Conservation (phyloP, 768 basidiomycete species). For the Leucogyrophana mollusca region DNA sequence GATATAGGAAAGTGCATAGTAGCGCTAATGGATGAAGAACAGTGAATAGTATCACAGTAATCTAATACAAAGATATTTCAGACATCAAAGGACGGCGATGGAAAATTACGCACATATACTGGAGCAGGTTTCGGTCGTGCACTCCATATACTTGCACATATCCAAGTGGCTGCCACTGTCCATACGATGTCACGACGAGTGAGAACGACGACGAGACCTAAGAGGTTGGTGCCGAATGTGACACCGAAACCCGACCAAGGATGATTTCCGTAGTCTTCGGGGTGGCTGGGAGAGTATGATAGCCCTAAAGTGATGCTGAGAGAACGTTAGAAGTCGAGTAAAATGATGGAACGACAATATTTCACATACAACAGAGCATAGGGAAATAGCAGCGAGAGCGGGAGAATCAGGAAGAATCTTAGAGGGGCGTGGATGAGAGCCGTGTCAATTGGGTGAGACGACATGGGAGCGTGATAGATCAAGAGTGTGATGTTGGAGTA, state of each 20-base stretch:
- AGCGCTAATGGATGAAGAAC: conserved; percentile 63
- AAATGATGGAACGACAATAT: neutral
- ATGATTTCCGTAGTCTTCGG: conserved; percentile 54
- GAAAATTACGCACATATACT: conserved; percentile 52
- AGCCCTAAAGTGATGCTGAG: conserved; percentile 70
- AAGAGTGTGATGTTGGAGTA: conserved; percentile 81
- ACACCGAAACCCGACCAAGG: conserved; percentile 75
- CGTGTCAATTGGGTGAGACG: conserved; percentile 66
- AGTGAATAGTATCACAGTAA: conserved; percentile 62
- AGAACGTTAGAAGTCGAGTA: neutral
- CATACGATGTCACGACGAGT: conserved; percentile 70
- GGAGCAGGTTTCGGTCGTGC: conserved; percentile 59
- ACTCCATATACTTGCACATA: conserved; percentile 64
- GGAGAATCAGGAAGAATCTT: conserved; percentile 63
- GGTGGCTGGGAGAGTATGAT: conserved; percentile 47
- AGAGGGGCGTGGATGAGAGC: conserved; percentile 87
- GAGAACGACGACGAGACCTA: conserved; percentile 54
- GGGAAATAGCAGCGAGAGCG: conserved; percentile 42
- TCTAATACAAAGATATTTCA: conserved; percentile 32
- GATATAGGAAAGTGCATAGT: conserved; percentile 44
- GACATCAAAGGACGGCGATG: neutral
- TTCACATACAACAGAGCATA: conserved; percentile 53
- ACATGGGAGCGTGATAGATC: conserved; percentile 64
- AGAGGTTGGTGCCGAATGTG: conserved; percentile 60
- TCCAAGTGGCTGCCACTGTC: conserved; percentile 74